Evolutionary conservation across 2,329 filamentous ascomycete species (phyloP), one percentile per base, ranked within the genome.

Genomic region (Pestalotiopsis sp.): DNA sequence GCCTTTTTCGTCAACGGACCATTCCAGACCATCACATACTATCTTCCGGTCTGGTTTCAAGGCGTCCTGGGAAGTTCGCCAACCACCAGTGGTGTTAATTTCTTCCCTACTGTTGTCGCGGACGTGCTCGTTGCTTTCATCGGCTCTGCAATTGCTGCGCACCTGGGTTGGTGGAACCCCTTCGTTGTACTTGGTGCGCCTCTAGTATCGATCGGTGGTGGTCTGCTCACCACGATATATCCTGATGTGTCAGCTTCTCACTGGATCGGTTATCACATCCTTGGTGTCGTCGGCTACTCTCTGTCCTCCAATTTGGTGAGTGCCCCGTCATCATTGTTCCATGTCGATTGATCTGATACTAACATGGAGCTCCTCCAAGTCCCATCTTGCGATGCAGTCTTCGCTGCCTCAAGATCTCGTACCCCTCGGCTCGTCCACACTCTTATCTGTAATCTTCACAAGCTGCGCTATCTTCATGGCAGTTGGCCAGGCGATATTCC

Each of bases 201-300:
- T 1, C 20, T 58, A 40, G 71, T 71, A 0, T 56, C 64, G 27
- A 6, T 74, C 4, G 71, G 72, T 1, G 70, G 69, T 3, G 70
- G 72, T 0, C 27, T 73, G 0, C 56, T 74, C 11, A 71, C 17
- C 4, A 73, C 72, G 2, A 65, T 74, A 7, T 68, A 73, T 25
- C 72, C 71, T 1, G 36, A 20, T 2, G 70, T 73, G 3, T 70
- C 68, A 2, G 17, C 6, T 0, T 59, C 57, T 0, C 69, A 70
- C 20, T 73, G 66, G 69, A 70, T 73, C 17, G 71, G 72, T 0
- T 74, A 71, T 52, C 73, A 74, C 23, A 73, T 73, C 1, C 59
- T 38, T 4, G 25, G 27, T 7, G 59, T 36, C 2, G 69, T 74
- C 27, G 72, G 71, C 31, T 74, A 72, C 31, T 70, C 72, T 0